Evolutionary conservation across 345 rosid species (phyloP), one percentile per base, ranked within the genome.

Genomic region (Cardamine chenopodiifolia): DNA sequence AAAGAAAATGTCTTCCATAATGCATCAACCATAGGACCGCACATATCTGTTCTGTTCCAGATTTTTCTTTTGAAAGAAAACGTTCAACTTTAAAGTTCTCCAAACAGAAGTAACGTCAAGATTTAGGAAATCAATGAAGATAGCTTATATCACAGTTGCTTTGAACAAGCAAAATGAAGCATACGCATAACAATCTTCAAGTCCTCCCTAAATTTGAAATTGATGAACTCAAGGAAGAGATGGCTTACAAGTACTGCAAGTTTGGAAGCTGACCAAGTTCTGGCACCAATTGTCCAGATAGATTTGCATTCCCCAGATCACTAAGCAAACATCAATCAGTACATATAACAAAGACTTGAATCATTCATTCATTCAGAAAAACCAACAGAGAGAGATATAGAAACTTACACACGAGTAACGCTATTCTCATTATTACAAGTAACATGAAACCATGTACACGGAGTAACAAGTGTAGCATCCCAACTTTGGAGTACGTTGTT

Each of bases 371-470:
- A 62, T 62, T 26, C 23, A 62, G 3, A 20, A 25, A 59, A 59
- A 34, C n/a, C 11, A 34, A 7, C 34, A 66, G 19, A 44, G 7
- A 31, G 47, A 14, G 7, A 40, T 4, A 40, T n/a, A 40, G 9
- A 50, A 42, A 82, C 95, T 85, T 85, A 93, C 98, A 93, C 86
- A 62, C 93, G 89, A 57, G 79, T 83, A 13, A 90, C 96, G n/a
- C 85, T 84, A 62, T 78, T 84, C 23, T 90, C 89, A 73, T 20
- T 71, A 78, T 81, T 89, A 83, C 98, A 92, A 39, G 96, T 90
- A 49, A 92, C 87, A 71, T 92, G 88, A 73, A 83, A 86, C 98
- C 98, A 92, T 20, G 90, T 86, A 84, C 96, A 92, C 8, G 97
- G 98, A 81, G 77, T 86, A 66, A 80, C 87, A 62, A 85, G 89